Conservation (phyloP, 371 early-diverging fungal genomes). For the Lichtheimia ornata region DNA sequence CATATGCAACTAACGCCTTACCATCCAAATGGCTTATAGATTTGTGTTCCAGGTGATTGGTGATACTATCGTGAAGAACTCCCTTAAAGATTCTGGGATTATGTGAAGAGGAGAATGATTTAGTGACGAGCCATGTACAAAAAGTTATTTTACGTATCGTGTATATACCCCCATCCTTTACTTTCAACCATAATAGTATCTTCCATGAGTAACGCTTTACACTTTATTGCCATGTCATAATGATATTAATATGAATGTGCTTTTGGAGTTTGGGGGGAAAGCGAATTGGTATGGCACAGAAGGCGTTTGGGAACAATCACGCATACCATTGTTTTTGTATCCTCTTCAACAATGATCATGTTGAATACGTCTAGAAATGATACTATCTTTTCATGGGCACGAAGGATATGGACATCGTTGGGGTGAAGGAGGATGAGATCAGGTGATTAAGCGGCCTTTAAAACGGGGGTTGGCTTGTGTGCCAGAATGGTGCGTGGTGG, state of each 20-base stretch:
- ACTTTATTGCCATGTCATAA: not conserved
- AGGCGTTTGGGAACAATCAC: too few relatives aligned
- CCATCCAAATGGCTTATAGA: not conserved
- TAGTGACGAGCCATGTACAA: not conserved
- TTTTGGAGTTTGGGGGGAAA: not conserved
- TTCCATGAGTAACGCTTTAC: not conserved
- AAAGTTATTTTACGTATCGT: too few relatives aligned
- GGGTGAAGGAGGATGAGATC: not conserved
- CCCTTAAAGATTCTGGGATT: slow-evolving; percentile 7
- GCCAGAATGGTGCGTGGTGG: not conserved
- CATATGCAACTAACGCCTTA: not conserved
- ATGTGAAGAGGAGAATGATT: slow-evolving; percentile 3
- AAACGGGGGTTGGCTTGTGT: too few relatives aligned
- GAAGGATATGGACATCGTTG: too few relatives aligned
- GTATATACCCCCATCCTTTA: not conserved
- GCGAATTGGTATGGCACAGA: not conserved
- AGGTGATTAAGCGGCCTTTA: not conserved
- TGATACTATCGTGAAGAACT: slow-evolving; percentile 8
- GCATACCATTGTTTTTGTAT: too few relatives aligned
- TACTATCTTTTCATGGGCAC: too few relatives aligned
- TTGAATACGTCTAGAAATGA: too few relatives aligned
- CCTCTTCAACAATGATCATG: too few relatives aligned
- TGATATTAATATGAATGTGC: not conserved
- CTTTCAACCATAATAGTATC: not conserved
- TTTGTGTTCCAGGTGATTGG: slow-evolving; percentile 9